Percentiles rank a stretch among this genome's conserved stretches.
These are phyloP conservation scores for Dothistroma septosporum DNA, from an alignment of 2,329 filamentous ascomycete genomes.

Conservation along the genomic window DNA sequence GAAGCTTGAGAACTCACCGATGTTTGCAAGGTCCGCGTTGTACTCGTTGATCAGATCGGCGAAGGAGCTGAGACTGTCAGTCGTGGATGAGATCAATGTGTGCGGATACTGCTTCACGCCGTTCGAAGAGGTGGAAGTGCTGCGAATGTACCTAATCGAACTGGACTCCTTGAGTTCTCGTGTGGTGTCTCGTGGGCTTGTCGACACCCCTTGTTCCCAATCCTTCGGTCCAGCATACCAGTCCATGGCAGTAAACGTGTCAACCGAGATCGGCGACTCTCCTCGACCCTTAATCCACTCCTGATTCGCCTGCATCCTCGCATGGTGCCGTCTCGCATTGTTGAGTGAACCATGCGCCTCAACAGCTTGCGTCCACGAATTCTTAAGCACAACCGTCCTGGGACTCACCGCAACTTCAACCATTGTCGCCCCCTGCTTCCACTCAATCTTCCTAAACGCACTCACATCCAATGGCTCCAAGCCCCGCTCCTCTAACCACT, in stretches of 20 bases:
- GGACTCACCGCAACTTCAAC: background rate
- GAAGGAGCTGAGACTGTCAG: background rate
- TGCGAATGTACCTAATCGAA: background rate
- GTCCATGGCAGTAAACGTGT: background rate
- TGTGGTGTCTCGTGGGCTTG: background rate
- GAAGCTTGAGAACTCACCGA: background rate
- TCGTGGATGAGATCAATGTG: background rate
- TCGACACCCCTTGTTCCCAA: background rate
- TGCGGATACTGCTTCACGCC: background rate
- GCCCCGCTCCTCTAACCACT: background rate
- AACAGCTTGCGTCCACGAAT: background rate
- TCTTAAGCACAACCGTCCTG: background rate
- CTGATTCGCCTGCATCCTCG: background rate
- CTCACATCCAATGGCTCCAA: background rate
- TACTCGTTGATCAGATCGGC: background rate
- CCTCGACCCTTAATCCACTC: background rate
- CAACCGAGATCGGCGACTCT: background rate
- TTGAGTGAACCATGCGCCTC: background rate
- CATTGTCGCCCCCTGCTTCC: background rate
- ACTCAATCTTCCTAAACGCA: background rate
- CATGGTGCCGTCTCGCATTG: background rate
- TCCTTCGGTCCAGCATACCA: background rate
- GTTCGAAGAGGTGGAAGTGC: background rate
- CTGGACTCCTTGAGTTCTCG: background rate
- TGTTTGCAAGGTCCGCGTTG: background rate